phyloP scores from a whole-genome alignment of 306 rosid genomes.

The Quercus agrifolia region DNA sequence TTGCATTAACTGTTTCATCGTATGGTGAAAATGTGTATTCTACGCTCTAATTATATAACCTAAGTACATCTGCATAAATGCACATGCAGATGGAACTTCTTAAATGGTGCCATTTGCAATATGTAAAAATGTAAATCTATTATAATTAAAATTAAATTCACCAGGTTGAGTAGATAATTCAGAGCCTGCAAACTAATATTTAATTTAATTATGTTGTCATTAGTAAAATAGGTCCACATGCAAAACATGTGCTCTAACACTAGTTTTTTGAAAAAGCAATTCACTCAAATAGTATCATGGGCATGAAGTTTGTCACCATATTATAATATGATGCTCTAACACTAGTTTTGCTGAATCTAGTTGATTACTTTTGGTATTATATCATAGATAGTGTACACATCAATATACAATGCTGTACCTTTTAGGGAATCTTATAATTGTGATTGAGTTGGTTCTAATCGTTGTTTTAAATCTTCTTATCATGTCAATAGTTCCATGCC shows the following conservation, averaged over 20 bases:
- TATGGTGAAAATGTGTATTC: too few species aligned
- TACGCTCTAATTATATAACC: too few species aligned
- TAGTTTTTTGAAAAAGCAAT: neutral
- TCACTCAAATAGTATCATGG: neutral
- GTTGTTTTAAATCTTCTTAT: neutral
- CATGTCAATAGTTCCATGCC: conserved; percentile 51
- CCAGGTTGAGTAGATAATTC: neutral
- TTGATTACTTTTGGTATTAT: neutral
- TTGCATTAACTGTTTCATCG: too few species aligned
- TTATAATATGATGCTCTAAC: neutral
- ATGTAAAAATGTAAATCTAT: neutral
- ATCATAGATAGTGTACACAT: neutral
- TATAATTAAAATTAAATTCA: neutral
- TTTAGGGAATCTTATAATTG: neutral
- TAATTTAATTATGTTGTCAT: neutral
- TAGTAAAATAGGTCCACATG: neutral
- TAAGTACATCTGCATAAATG: too few species aligned
- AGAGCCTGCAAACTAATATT: neutral
- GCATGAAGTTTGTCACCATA: neutral
- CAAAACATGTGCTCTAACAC: neutral
- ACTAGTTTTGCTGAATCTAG: neutral
- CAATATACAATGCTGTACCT: neutral
- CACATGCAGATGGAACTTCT: neutral
- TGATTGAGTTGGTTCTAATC: neutral
- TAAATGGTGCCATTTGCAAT: neutral